These are phyloP conservation scores for Cyphellophora europaea DNA, from an alignment of 2,329 filamentous ascomycete genomes.

Conservation along the genomic window DNA sequence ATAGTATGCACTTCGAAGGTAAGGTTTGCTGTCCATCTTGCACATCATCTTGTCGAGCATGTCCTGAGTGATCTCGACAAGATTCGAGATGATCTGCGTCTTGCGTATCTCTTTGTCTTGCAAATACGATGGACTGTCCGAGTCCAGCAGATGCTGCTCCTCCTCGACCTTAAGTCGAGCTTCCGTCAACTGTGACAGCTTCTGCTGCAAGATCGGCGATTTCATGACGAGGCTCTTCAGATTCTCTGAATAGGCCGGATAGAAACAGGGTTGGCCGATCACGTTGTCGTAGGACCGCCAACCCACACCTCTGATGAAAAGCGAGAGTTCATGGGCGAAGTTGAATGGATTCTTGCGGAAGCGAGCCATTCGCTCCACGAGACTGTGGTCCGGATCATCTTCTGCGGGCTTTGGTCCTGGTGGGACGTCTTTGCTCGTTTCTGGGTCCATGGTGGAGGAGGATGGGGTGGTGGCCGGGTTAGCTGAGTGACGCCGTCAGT, in stretches of 20 bases:
- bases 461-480: no score
- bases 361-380: constrained; percentile 67
- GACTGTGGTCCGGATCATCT: constrained; percentile 21
- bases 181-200: constrained; percentile 68
- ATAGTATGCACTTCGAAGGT: constrained; percentile 90
- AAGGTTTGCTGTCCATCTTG: constrained; percentile 92
- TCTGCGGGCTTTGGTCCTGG: no score
- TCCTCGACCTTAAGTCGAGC: constrained; percentile 67
- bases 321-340: constrained; percentile 85
- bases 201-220: constrained; percentile 63
- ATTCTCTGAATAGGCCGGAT: constrained; percentile 79
- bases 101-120: constrained; percentile 37
- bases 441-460: no score
- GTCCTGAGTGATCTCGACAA: constrained; percentile 73
- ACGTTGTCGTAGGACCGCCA: constrained; percentile 91
- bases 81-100: constrained; percentile 58
- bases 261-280: constrained; percentile 89
- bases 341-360: constrained; percentile 66
- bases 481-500: no score
- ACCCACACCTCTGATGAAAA: constrained; percentile 85
- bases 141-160: constrained; percentile 38
- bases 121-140: constrained; percentile 14
- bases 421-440: no score
- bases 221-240: constrained; percentile 73
- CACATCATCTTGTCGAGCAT: constrained; percentile 96